phyloP scores from a whole-genome alignment of 2,329 filamentous ascomycete species.

The Lachnum nothofagi region DNA sequence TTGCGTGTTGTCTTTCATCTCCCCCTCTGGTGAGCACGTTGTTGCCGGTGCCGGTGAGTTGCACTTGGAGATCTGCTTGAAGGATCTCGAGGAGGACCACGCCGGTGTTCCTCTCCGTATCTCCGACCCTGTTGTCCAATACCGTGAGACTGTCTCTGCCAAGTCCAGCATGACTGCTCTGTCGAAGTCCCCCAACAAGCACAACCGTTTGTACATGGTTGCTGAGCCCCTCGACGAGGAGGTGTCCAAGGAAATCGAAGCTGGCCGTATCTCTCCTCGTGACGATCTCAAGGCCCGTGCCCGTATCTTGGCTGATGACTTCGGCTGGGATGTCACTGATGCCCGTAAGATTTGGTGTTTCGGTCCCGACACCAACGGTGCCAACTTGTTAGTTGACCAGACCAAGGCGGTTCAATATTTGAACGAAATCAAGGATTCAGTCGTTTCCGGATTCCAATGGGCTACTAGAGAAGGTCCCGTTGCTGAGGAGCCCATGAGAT shows the following conservation, averaged over 20 bases:
- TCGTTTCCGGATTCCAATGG: constrained; percentile 99
- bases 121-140: constrained; percentile 96
- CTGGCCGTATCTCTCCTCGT: constrained; percentile 85
- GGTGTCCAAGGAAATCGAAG: constrained; percentile 82
- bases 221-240: constrained; percentile 91
- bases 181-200: constrained; percentile 99
- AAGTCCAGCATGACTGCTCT: constrained; percentile 92
- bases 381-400: constrained; percentile 98
- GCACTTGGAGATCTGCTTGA: constrained; percentile 99
- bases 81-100: constrained; percentile 99
- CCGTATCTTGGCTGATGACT: constrained; percentile 91
- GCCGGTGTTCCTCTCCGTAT: constrained; percentile 96
- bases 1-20: constrained; percentile 88
- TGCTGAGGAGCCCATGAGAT: constrained; percentile 97
- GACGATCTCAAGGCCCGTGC: constrained; percentile 99
- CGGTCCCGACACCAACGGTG: constrained; percentile 93
- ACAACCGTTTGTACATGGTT: constrained; percentile 98
- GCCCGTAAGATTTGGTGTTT: constrained; percentile 99
- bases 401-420: constrained; percentile 99
- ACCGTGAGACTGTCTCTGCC: constrained; percentile 87
- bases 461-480: constrained; percentile 95
- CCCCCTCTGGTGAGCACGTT: constrained; percentile 94
- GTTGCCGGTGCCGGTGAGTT: constrained; percentile 99
- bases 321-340: constrained; percentile 99
- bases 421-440: constrained; percentile 99